These are phyloP conservation scores for Lasiosphaeris hirsuta DNA, from an alignment of 495 filamentous ascomycete genomes.

Conservation along the genomic window DNA sequence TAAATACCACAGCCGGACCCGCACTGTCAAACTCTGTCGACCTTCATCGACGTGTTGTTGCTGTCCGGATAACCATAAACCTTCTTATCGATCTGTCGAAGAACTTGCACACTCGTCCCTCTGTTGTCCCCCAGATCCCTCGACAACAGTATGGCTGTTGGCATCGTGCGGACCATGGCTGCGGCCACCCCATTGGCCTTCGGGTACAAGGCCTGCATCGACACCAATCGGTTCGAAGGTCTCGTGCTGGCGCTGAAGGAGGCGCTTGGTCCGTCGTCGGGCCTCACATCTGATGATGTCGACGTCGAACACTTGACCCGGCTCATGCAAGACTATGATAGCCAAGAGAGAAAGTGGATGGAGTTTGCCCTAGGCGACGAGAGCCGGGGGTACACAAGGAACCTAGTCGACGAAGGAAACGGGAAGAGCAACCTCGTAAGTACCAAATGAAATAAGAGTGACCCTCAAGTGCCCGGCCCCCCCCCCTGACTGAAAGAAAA, in stretches of 20 bases:
- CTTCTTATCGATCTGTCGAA: too few relatives aligned
- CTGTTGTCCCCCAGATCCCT: not conserved
- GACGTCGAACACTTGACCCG: constrained; percentile 62
- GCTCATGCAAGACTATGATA: constrained; percentile 70
- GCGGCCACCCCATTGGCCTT: constrained; percentile 2
- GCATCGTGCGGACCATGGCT: constrained; percentile 11
- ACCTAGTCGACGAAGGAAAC: constrained; percentile 86
- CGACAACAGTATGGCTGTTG: constrained; percentile 25
- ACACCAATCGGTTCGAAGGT: constrained; percentile 57
- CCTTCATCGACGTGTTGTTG: too few relatives aligned
- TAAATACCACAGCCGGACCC: too few relatives aligned
- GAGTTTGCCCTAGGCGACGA: constrained; percentile 65
- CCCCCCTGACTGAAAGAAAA: constrained; percentile 10
- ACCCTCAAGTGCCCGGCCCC: too few relatives aligned
- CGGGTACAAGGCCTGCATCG: constrained; percentile 4
- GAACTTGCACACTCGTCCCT: not conserved
- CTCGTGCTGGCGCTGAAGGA: constrained; percentile 70
- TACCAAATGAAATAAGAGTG: constrained; percentile 5
- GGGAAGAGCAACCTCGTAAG: constrained; percentile 85
- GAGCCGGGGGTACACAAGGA: constrained; percentile 72
- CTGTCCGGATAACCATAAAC: too few relatives aligned
- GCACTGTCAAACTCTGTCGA: too few relatives aligned
- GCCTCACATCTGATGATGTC: constrained; percentile 75
- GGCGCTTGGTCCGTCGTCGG: constrained; percentile 71
- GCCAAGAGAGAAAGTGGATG: constrained; percentile 65